These are phyloP conservation scores for Nepenthes alata DNA, from an alignment of 179 eudicot species.

Conservation along the genomic window DNA sequence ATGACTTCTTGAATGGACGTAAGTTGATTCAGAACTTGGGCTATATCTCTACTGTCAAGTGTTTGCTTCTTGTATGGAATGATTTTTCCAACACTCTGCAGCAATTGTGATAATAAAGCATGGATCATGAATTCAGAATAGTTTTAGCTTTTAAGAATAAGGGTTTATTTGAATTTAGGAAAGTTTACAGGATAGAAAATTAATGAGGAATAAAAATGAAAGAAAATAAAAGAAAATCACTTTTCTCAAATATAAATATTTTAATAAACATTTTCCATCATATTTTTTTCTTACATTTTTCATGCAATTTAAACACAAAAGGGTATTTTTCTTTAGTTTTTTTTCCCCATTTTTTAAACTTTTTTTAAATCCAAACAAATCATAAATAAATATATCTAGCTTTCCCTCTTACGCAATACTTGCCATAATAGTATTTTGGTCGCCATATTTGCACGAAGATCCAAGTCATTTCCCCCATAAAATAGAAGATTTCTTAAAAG, in stretches of 20 bases:
- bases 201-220: not conserved
- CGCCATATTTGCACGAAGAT: no score
- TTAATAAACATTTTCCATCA: no score
- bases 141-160: not conserved
- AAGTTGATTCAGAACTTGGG: constrained; percentile 29
- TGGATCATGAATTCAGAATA: not conserved
- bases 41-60: constrained; percentile 22
- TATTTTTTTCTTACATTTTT: no score
- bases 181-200: not conserved
- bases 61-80: constrained; percentile 14
- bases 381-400: no score
- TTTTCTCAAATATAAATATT: no score
- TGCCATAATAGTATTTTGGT: no score
- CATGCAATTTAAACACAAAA: no score
- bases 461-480: no score
- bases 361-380: no score
- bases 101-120: not conserved
- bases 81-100: constrained; percentile 25
- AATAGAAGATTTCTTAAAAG: no score
- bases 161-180: not conserved
- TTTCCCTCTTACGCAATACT: no score
- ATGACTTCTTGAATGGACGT: constrained; percentile 40
- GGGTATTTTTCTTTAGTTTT: not conserved
- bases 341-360: not conserved
- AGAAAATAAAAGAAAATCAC: no score